A percentile compares a stretch with the other conserved stretches of the same genome.
These are phyloP conservation scores for Tanacetum coccineum DNA, from an alignment of 129 eudicot genomes.

Conservation along the genomic window DNA sequence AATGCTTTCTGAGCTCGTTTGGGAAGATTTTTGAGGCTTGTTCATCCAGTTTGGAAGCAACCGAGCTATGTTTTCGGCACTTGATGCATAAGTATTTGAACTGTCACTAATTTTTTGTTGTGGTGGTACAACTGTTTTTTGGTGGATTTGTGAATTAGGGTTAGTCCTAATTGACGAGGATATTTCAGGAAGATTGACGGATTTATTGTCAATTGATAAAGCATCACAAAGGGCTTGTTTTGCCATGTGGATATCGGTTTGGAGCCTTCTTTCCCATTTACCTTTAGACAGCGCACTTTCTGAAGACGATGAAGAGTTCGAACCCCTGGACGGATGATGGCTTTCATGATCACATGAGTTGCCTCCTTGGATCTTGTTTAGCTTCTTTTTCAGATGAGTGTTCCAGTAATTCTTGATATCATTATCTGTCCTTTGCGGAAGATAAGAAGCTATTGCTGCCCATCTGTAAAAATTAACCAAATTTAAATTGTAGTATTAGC, in stretches of 20 bases:
- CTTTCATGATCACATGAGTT: conserved; percentile 26
- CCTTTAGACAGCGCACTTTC: conserved; percentile 32
- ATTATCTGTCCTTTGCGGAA: conserved; percentile 43
- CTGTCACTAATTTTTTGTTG: conserved; percentile 15
- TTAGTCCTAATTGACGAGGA: conserved; percentile 21
- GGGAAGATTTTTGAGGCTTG: conserved; percentile 23
- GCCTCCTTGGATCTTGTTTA: conserved; percentile 27
- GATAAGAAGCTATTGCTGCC: conserved; percentile 48
- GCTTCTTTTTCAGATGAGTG: conserved; percentile 42
- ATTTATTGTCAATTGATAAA: conserved; percentile 33
- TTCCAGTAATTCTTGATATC: conserved; percentile 48
- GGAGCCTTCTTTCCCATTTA: conserved; percentile 45
- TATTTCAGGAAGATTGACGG: conserved; percentile 23
- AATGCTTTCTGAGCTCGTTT: conserved; percentile 34
- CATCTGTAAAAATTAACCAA: conserved; percentile 27
- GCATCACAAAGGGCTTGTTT: conserved; percentile 47
- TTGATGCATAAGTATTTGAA: conserved; percentile 35
- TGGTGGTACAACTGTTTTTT: conserved; percentile 7
- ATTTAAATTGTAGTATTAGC: background rate
- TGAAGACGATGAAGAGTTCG: conserved; percentile 25
- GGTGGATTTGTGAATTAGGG: conserved; percentile 23
- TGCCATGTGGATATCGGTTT: conserved; percentile 43
- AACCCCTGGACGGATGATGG: conserved; percentile 19
- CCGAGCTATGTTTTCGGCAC: conserved; percentile 36
- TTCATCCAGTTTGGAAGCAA: conserved; percentile 39